Conservation (phyloP, 2,329 filamentous ascomycete genomes). For the Fusarium transvaalense region DNA sequence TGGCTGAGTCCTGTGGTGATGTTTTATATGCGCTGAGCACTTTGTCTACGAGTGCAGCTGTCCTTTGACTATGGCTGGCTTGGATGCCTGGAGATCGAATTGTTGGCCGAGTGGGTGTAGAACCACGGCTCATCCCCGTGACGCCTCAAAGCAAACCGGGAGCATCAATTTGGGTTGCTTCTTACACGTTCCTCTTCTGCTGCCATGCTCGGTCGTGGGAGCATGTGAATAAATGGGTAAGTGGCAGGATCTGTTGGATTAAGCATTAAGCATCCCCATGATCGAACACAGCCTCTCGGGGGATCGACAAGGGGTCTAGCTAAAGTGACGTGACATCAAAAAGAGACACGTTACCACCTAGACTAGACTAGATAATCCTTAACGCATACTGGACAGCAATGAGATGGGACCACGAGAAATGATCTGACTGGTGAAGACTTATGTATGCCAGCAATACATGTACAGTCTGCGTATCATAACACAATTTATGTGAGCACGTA, state of each 20-base stretch:
- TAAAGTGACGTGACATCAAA: constrained; percentile 35
- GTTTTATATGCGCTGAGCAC: background rate
- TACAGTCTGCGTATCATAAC: background rate
- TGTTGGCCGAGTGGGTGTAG: background rate
- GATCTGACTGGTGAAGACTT: constrained; percentile 14
- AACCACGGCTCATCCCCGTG: background rate
- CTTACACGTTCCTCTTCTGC: background rate
- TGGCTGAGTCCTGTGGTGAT: background rate
- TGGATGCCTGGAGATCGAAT: background rate
- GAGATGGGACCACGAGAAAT: background rate
- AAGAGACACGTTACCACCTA: constrained; percentile 19
- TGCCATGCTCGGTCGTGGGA: background rate
- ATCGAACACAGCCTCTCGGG: constrained; percentile 32
- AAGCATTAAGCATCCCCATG: constrained; percentile 21
- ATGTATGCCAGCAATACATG: background rate
- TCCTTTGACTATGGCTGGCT: background rate
- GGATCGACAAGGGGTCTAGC: constrained; percentile 33
- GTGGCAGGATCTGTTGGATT: background rate
- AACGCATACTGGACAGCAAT: background rate
- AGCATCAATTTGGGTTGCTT: background rate
- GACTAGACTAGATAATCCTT: no score
- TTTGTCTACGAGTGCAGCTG: no score
- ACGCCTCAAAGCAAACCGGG: background rate
- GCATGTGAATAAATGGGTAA: background rate
- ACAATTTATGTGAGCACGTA: background rate